Evolutionary conservation across 208 protist species (phyloP), one percentile per base, ranked within the genome.

Genomic region (Leptomonas seymouri): DNA sequence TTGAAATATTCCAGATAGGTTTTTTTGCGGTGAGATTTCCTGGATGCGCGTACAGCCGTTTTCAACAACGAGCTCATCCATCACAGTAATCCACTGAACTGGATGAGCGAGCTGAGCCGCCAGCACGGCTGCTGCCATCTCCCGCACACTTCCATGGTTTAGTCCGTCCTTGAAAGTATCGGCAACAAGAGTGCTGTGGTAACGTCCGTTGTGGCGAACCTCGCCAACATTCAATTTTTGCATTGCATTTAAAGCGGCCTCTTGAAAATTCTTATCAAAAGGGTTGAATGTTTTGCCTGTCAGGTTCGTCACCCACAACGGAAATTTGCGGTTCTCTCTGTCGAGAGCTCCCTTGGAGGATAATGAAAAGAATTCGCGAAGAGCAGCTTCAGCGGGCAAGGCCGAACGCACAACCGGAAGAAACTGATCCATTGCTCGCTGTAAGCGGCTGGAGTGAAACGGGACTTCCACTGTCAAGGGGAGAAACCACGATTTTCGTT

Each of bases 401-500:
- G 89, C 88, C 25, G 78, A 71, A 21, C 64, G 82, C 23, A 94
- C 78, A 12, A 95, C 60, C 1, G 89, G 88, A 6, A 93, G 65
- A 71, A 97, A 94, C 20, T 77, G 39, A 69, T 95, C 92, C 71
- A 85, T 84, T 25, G 74, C 70, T 2, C 71, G 58, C 15, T 89
- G 81, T 23, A 97, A 71, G 14, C 46, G 57, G 63, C 89, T 94
- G 4, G 81, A 91, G 46, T 97, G 92, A 80, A 95, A 97, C 11
- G 92, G 92, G 15, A 94, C 61, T 72, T 87, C 81, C 14, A 97
- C 79, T 1, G 67, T 30, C n/a, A 97, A 72, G 2, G 92, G 92
- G 54, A 95, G 78, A 72, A 89, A 97, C 90, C 92, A 97, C 23
- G 89, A 92, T 67, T 95, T 97, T 48, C 87, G 84, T 67, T 95